Base-by-base conservation (phyloP, 2,329 filamentous ascomycete genomes). In the Nigrograna mackinnonii region DNA sequence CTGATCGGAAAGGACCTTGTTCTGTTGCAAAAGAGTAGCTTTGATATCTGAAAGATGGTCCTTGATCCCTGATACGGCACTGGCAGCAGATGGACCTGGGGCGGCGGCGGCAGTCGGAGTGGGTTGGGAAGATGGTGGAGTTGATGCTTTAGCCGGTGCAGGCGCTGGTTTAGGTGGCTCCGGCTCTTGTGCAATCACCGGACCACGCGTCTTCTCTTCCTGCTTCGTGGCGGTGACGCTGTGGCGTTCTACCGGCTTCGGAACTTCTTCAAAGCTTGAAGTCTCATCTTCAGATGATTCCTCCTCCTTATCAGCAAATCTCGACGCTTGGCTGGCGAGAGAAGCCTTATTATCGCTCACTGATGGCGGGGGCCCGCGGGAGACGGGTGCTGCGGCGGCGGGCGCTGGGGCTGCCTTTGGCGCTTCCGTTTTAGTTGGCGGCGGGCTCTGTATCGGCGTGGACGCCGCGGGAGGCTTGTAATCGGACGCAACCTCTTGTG, bases 321-420 rank as follows among this genome's bases (percentile, higher is more conserved):
- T 95, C 67, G 82, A 84, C 7, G 91, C 91, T 78, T 94, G 86
- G 41, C 84, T 84, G 16, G 90, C 83, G 70, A 96, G 94, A 11
- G 90, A 95, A 20, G 82, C 81, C 67, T 94, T 91, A 73, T 96
- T 92, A 50, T 95, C 89, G 50, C 85, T 86, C 72, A 95, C 82
- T 1, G 82, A 84, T 9, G 85, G 84, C 24, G 87, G 84, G 18
- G 80, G 79, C 17, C 74, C 75, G 45, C 73, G 71, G 5, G 74
- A 69, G 11, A 73, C 60, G 3, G 69, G 66, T 4, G 73, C 60
- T 46, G 70, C 72, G 6, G 83, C 76, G 33, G 78, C 75, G 2
- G 80, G 75, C 50, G 68, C 71, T 6, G 82, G 75, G 44, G 69
- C 72, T 11, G 83, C 75, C 48, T 65, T 65, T 9, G 69, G 71